Evolutionary conservation across 2,329 filamentous ascomycete species (phyloP), one percentile per base, ranked within the genome.

Genomic region (Botrytis tulipae): DNA sequence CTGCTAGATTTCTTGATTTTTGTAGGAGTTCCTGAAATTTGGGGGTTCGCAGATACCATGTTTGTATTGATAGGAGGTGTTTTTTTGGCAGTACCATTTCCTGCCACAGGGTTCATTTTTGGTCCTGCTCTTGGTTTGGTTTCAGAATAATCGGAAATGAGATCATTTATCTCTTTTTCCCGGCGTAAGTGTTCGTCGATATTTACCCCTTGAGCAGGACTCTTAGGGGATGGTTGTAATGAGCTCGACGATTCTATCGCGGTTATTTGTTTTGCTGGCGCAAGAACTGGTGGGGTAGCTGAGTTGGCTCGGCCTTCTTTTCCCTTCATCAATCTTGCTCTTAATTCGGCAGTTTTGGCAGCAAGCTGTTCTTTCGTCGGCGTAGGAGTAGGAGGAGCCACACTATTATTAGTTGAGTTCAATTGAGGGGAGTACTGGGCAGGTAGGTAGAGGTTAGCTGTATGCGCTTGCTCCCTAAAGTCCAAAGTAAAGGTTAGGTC

Each of bases 321-420:
- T 51, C 66, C 63, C 67, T 76, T 80, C 65, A 81, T 63, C 40
- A 82, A 71, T 72, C 79, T 71, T 59, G 79, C 80, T 65, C 80
- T 82, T 44, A 82, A 67, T 76, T 81, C 78, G 60, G 77, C 79
- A 35, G 80, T 80, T 76, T 79, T 76, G 22, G 77, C 76, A 71
- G 76, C 79, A 42, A 81, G 76, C 54, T 78, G 76, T n/a, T 75
- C 73, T 44, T 75, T 73, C 73, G 76, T 75, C 44, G 74, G 77
- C 37, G 73, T 35, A 42, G 72, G 66, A 29, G 75, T 71, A 59
- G 63, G 57, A 65, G 72, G 57, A 20, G 73, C 61, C 16, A 32
- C 57, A 61, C 74, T 73, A 37, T 62, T n/a, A 73, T 72, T 75
- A 71, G 73, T 72, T 12, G 71, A 54, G 70, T 74, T 77, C 70